Evolutionary conservation across 441 rosid genomes (phyloP).

Genomic region (Macaranga tanarius): DNA sequence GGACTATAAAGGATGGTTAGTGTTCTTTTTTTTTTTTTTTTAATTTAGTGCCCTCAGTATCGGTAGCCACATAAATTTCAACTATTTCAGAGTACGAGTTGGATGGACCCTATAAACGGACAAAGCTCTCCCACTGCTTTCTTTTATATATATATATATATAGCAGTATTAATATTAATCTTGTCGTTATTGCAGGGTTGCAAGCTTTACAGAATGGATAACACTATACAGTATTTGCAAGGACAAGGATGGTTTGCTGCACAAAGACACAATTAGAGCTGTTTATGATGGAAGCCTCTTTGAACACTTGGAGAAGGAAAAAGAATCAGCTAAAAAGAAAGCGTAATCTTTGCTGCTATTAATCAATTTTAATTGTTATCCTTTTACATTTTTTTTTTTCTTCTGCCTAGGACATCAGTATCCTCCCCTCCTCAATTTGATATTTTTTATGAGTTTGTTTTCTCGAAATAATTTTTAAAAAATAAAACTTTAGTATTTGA

Average conservation of each 20-base stretch:
- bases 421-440: too few relatives aligned
- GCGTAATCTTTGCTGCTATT: constrained; percentile 30
- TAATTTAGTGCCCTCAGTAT: too few relatives aligned
- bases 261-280: constrained; percentile 51
- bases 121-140: too few relatives aligned
- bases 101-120: too few relatives aligned
- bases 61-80: too few relatives aligned
- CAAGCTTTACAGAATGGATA: constrained; percentile 66
- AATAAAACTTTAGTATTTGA: neutral
- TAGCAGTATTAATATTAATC: too few relatives aligned
- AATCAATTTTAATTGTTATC: neutral
- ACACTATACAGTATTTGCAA: constrained; percentile 49
- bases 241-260: constrained; percentile 66
- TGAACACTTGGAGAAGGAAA: constrained; percentile 52
- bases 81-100: too few relatives aligned
- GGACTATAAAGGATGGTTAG: constrained; percentile 67
- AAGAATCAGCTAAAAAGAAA: constrained; percentile 36
- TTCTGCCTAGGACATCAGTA: too few relatives aligned
- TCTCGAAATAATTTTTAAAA: too few relatives aligned
- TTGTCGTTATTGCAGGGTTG: constrained; percentile 47
- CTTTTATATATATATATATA: too few relatives aligned
- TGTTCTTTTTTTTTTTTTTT: constrained; percentile 12
- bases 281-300: constrained; percentile 82
- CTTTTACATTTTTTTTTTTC: neutral
- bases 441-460: too few relatives aligned